Evolutionary conservation across 352 stramenopile species (phyloP).

Genomic region (Phytophthora meadii): DNA sequence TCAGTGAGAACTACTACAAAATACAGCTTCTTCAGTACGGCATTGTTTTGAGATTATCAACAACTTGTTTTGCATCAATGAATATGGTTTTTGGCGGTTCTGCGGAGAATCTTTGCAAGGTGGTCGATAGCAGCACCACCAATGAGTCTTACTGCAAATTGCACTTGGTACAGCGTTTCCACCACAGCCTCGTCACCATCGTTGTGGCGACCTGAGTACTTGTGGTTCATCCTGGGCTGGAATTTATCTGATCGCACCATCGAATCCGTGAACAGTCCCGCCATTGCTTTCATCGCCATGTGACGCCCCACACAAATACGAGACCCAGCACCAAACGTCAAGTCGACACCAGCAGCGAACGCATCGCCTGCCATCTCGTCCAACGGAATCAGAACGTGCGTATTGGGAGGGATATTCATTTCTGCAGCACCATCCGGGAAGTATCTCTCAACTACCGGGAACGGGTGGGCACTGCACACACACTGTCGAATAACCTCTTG

Average conservation of each 20-base stretch:
- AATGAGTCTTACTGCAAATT: slow-evolving; percentile 19
- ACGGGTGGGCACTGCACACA: slow-evolving; percentile 38
- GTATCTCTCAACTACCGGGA: slow-evolving; percentile 39
- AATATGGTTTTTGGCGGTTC: slow-evolving; percentile 1
- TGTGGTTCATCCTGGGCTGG: slow-evolving; percentile 36
- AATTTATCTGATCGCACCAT: slow-evolving; percentile 36
- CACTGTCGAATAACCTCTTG: slow-evolving; percentile 39
- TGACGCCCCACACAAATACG: slow-evolving; percentile 38
- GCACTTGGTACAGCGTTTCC: slow-evolving; percentile 38
- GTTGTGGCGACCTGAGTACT: slow-evolving; percentile 45
- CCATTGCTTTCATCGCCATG: slow-evolving; percentile 48
- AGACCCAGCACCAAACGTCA: slow-evolving; percentile 40
- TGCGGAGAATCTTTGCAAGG: slow-evolving; percentile 6
- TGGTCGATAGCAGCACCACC: slow-evolving; percentile 4
- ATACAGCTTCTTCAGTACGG: too few relatives aligned
- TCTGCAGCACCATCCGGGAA: slow-evolving; percentile 24
- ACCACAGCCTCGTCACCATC: slow-evolving; percentile 35
- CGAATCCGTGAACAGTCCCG: slow-evolving; percentile 36
- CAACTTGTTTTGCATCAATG: slow-evolving; percentile 3
- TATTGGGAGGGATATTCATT: slow-evolving; percentile 32
- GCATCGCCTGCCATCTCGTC: slow-evolving; percentile 42
- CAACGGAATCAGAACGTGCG: slow-evolving; percentile 38
- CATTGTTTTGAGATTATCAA: too few relatives aligned
- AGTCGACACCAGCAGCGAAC: slow-evolving; percentile 38
- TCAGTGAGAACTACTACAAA: too few relatives aligned